These are phyloP conservation scores for Leccinum truebloodii DNA, from an alignment of 768 basidiomycete genomes.

Conservation along the genomic window DNA sequence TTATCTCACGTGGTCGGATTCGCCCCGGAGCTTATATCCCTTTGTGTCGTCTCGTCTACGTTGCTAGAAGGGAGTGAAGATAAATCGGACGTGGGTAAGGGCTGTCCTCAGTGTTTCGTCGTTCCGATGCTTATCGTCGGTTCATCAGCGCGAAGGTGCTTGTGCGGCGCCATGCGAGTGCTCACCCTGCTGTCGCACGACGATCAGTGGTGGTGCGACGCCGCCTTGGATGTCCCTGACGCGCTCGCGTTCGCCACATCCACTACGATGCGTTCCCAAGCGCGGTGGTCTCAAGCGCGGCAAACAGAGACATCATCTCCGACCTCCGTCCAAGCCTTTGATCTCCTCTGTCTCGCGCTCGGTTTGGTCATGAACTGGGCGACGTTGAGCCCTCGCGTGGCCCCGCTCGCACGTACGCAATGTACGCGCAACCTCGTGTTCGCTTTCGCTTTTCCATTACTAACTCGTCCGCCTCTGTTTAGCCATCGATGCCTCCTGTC, in stretches of 20 bases:
- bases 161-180: conserved; percentile 61
- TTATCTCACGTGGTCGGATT: conserved; percentile 31
- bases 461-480: background rate
- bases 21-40: conserved; percentile 46
- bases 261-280: conserved; percentile 44
- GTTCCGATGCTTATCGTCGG: background rate
- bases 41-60: conserved; percentile 53
- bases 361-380: conserved; percentile 78
- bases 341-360: conserved; percentile 71
- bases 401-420: conserved; percentile 45
- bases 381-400: conserved; percentile 54
- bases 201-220: conserved; percentile 54
- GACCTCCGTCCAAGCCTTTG: conserved; percentile 48
- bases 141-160: conserved; percentile 44
- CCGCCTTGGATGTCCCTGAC: conserved; percentile 47
- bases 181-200: conserved; percentile 73
- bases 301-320: conserved; percentile 4
- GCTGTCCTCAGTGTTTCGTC: background rate
- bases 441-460: background rate
- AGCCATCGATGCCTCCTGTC: conserved; percentile 58
- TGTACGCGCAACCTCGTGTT: conserved; percentile 39
- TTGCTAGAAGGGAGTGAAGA: conserved; percentile 26
- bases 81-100: conserved; percentile 23
- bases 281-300: conserved; percentile 19
- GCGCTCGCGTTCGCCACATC: conserved; percentile 51